Evolutionary conservation across 108 stramenopile species (phyloP), one percentile per base, ranked within the genome.

Genomic region (Ochromonas danica): DNA sequence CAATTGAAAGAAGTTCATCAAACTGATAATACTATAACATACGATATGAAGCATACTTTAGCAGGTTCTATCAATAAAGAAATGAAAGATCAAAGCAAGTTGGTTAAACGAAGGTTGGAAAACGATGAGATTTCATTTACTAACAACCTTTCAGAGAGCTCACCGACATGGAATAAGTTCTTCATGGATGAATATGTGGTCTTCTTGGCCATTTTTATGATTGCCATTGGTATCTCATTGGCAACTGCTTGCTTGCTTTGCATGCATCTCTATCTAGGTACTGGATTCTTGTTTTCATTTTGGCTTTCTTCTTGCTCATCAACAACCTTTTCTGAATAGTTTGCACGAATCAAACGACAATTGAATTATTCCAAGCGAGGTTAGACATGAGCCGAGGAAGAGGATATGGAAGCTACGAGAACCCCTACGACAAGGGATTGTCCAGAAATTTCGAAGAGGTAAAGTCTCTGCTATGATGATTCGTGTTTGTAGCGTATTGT

Each of bases 211-310:
- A 25, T 67, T 22, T 67, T 67, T 36, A 67, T 22, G 63, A 67
- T 67, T 35, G 27, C 30, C 35, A 67, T 36, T 28, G 63, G 63
- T 10, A 22, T 57, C 22, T 57, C 17, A 10, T 57, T 57, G 10
- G 51, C 17, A 35, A 36, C 35, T 28, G 63, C 33, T 31, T 6
- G 3, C 10, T 67, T 67, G 63, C 63, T 67, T 10, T 67, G 33
- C 25, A 10, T 67, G 17, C 63, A 67, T 67, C 27, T 67, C 10
- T 67, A 67, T 67, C 31, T 67, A 67, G 63, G 63, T 67, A 67
- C 33, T 67, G 31, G 6, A 6, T 67, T 28, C 25, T 67, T 6
- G 6, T 25, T 31, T 31, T 36, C 63, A 28, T 36, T 28, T 67
- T 28, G 3, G 6, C 3, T 28, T 67, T 35, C 31, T 36, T 67